A percentile compares a stretch with the other conserved stretches of the same genome.
Conservation (phyloP, 2,329 filamentous ascomycete genomes). For the Botryotinia narcissicola region DNA sequence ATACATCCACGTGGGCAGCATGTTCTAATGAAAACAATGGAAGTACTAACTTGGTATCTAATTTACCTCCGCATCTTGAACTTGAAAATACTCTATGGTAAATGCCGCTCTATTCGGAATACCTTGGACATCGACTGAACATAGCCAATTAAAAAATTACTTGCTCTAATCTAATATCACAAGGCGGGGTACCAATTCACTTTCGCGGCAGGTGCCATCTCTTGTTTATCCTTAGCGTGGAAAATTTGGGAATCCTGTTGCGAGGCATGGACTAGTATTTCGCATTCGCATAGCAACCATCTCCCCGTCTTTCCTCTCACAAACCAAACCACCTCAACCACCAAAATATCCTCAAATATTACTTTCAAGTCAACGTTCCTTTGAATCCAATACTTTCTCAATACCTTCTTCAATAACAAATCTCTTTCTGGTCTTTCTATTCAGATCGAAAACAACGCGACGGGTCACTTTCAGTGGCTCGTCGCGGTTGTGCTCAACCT, state of each 20-base stretch:
- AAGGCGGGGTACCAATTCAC: background rate
- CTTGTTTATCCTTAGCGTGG: background rate
- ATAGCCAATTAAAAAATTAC: background rate
- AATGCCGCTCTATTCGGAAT: background rate
- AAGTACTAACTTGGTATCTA: background rate
- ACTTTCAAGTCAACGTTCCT: background rate
- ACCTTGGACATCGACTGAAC: background rate
- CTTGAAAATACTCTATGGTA: background rate
- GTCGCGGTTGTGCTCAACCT: background rate
- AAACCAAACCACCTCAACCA: background rate
- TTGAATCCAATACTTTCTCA: background rate
- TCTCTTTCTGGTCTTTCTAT: background rate
- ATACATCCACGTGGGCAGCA: background rate
- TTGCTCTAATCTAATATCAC: background rate
- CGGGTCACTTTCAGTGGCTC: background rate
- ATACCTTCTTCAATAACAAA: background rate
- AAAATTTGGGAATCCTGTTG: background rate
- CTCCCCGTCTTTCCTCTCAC: background rate
- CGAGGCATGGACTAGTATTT: background rate
- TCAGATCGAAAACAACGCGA: too few species aligned
- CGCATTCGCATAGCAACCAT: background rate
- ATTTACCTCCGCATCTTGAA: background rate
- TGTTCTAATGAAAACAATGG: background rate
- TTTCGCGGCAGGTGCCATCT: background rate
- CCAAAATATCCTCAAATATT: background rate